phyloP scores from a whole-genome alignment of 139 green algal species.

The Chlamydomonas sp. region DNA sequence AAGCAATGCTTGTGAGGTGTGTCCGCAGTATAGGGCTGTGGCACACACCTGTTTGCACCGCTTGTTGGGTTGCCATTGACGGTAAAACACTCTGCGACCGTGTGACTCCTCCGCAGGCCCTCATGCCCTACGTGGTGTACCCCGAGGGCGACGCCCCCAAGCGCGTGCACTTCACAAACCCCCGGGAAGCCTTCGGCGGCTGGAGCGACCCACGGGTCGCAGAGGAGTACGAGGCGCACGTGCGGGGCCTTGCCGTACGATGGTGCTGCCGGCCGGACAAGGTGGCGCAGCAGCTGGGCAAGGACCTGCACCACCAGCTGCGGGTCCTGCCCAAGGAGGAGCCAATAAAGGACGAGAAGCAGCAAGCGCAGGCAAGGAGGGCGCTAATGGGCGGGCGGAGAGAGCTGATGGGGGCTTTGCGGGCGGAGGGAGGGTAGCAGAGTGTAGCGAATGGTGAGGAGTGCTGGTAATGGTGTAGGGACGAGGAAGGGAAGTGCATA shows the following conservation, averaged over 20 bases:
- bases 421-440: no score
- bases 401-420: no score
- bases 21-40: no score
- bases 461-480: no score
- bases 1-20: not conserved
- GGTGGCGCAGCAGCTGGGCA: conserved; percentile 28
- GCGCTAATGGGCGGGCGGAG: no score
- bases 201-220: conserved; percentile 12
- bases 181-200: conserved; percentile 16
- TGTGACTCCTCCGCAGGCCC: not conserved
- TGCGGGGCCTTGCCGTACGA: not conserved
- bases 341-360: not conserved
- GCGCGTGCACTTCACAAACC: conserved; percentile 32
- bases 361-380: not conserved
- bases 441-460: no score
- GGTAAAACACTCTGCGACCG: no score
- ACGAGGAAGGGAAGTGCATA: no score
- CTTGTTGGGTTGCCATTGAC: no score
- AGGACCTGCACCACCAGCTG: conserved; percentile 34
- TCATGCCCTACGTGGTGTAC: not conserved
- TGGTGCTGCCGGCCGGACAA: conserved; percentile 40
- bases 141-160: not conserved
- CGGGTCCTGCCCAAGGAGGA: not conserved
- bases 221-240: not conserved
- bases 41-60: no score